Evolutionary conservation across 768 basidiomycete species (phyloP).

Genomic region (Boletus pseudopeckii): DNA sequence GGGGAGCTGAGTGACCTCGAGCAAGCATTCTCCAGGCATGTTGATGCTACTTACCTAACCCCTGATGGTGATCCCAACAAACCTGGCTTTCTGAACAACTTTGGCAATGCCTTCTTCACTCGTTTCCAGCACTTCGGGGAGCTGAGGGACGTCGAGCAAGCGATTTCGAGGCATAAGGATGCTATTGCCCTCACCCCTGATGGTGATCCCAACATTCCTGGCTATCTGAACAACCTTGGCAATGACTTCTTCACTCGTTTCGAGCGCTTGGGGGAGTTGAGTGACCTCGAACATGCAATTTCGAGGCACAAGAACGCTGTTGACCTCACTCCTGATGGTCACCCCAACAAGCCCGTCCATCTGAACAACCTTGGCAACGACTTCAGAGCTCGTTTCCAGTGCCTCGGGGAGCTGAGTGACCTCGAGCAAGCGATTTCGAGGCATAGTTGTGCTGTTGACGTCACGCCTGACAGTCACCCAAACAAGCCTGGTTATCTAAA

Average conservation of each 20-base stretch:
- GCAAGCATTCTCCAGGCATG: neutral
- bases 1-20: neutral
- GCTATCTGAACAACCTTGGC: neutral
- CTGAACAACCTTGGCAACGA: neutral
- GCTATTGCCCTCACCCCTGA: neutral
- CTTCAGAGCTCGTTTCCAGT: neutral
- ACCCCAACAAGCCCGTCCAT: neutral
- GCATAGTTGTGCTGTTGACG: neutral
- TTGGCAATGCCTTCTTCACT: neutral
- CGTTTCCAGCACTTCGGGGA: neutral
- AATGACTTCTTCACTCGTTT: neutral
- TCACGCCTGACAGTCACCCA: neutral
- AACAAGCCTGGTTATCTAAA: too few species aligned
- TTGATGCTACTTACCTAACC: neutral
- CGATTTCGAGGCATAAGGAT: too few species aligned
- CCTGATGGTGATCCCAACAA: neutral
- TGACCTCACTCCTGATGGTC: neutral
- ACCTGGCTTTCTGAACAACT: neutral
- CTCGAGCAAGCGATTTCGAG: slow-evolving; percentile 2
- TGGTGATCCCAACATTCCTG: neutral
- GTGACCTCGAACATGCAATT: slow-evolving; percentile 1
- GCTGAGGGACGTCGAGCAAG: neutral
- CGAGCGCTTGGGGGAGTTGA: neutral
- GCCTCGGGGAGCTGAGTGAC: neutral
- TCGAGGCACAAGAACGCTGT: neutral